These are phyloP conservation scores for Vaccinium darrowii DNA, from an alignment of 148 eudicot genomes.

Conservation along the genomic window DNA sequence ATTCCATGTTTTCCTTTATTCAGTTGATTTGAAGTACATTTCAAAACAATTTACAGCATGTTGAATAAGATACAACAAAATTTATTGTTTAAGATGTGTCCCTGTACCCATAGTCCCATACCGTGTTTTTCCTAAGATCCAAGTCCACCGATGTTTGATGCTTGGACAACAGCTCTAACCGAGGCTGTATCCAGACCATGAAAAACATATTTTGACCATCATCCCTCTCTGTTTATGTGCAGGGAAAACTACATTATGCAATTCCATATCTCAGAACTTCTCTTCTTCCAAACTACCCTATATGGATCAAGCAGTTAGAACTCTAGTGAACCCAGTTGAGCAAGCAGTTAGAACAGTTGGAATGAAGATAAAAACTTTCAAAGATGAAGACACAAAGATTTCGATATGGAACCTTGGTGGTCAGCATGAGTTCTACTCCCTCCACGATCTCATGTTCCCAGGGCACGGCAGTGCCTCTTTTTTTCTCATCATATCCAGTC, in stretches of 20 bases:
- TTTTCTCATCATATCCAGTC: slow-evolving; percentile 63
- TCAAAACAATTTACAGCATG: neutral
- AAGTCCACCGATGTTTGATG: neutral
- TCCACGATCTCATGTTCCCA: slow-evolving; percentile 93
- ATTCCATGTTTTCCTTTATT: neutral
- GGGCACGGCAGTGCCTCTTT: slow-evolving; percentile 87
- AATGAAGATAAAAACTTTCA: slow-evolving; percentile 60
- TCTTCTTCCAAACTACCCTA: slow-evolving; percentile 67
- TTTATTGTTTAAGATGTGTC: neutral
- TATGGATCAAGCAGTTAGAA: slow-evolving; percentile 61
- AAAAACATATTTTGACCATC: neutral
- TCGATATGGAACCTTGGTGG: slow-evolving; percentile 89
- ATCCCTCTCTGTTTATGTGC: slow-evolving; percentile 20
- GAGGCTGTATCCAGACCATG: neutral
- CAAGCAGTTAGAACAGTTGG: slow-evolving; percentile 69
- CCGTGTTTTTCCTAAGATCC: neutral
- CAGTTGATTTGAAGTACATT: neutral
- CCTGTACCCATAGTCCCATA: neutral
- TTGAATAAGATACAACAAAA: neutral
- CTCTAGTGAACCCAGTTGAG: slow-evolving; percentile 79
- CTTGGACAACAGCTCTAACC: neutral
- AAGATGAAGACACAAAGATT: slow-evolving; percentile 71
- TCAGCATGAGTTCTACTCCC: slow-evolving; percentile 66
- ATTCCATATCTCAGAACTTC: slow-evolving; percentile 59
- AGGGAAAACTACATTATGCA: slow-evolving; percentile 80